Conservation (phyloP, 108 stramenopile species). For the Poteriospumella lacustris region DNA sequence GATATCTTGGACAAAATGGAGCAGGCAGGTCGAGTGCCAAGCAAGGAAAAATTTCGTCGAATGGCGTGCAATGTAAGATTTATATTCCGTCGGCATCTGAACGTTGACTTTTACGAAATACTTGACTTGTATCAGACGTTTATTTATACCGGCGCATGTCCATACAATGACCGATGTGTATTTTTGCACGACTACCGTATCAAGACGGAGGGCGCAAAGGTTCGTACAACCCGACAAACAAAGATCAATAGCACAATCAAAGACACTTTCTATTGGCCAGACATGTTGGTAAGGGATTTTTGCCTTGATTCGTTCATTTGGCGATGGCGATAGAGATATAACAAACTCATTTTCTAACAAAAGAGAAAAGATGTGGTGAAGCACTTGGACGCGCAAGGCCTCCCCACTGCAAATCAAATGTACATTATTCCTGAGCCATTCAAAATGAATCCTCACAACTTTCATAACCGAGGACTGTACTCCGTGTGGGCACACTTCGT, state of each 20-base stretch:
- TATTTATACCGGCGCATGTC: conserved; percentile 17
- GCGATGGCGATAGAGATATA: too few relatives aligned
- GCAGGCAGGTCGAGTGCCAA: not conserved
- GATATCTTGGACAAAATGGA: not conserved
- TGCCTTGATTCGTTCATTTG: too few relatives aligned
- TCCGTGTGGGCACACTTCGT: conserved; percentile 11
- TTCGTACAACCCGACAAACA: not conserved
- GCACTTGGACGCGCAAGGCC: not conserved
- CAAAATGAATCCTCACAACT: not conserved
- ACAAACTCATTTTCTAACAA: too few relatives aligned
- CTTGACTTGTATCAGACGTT: conserved; percentile 11
- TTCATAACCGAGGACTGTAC: conserved; percentile 1
- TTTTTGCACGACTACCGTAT: conserved; percentile 13
- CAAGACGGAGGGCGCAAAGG: not conserved
- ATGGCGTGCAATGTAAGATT: conserved; percentile 7
- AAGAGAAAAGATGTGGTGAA: not conserved
- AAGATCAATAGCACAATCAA: not conserved
- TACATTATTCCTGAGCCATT: conserved; percentile 9
- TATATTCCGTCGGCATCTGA: not conserved
- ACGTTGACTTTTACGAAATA: not conserved
- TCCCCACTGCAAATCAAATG: not conserved
- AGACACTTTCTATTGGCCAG: conserved; percentile 21
- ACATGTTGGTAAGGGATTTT: not conserved
- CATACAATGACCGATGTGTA: conserved; percentile 19
- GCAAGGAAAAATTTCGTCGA: conserved; percentile 17